Evolutionary conservation across 108 stramenopile genomes (phyloP), one percentile per base, ranked within the genome.

Genomic region (Cyclotella baltica): DNA sequence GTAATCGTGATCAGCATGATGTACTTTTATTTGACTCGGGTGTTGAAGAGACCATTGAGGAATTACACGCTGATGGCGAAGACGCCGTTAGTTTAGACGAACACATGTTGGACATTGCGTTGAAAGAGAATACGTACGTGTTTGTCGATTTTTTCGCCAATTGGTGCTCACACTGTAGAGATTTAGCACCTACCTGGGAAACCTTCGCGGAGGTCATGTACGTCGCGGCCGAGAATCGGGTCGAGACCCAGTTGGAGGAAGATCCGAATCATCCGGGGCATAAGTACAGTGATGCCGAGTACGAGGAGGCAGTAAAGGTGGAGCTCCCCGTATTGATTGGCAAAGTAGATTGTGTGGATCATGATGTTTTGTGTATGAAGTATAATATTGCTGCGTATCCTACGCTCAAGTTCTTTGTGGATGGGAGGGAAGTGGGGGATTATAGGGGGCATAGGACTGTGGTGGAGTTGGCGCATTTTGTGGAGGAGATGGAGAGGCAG

Each of bases 261-360:
- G 53, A 66, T 8, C 56, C 73, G 20, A 69, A 61, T 47, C 62
- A 53, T 34, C 37, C 58, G 3, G 78, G 75, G 1, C 84, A 85
- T 36, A 75, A 81, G 1, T 95, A 90, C 47, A 76, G 74, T 28
- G 84, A 89, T 15, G 88, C 87, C 62, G 89, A 92, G 15, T 88
- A 83, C 56, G 70, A 77, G 11, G 76, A 83, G 40, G 92, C 91
- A 6, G 47, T 82, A 8, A 77, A 80, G 57, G 86, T 96, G n/a
- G 85, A 89, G 64, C 11, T 91, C 58, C 95, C 95, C 0, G 92
- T 92, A 18, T 67, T 89, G 56, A 83, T 95, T 77, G 94, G 81
- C 31, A 95, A 95, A 55, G 77, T 94, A 0, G 98, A 98, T 86
- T 98, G 98, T 81, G 97, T 98, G 23, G 79, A 72, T 36, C 88